phyloP scores from a whole-genome alignment of 441 rosid species.

The Pelargonium australe region DNA sequence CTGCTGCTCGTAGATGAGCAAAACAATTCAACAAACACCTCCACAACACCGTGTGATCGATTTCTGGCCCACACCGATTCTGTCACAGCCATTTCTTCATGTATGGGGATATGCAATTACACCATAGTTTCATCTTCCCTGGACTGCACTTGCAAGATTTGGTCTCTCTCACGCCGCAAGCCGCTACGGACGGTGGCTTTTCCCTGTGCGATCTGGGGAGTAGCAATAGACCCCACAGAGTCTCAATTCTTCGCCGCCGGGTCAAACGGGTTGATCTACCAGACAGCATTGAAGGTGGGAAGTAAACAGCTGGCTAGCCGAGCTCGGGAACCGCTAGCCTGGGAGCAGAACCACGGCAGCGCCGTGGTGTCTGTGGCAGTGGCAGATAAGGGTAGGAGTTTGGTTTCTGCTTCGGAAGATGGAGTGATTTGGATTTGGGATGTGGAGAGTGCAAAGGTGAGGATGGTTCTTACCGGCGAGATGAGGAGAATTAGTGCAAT shows the following conservation, averaged over 20 bases:
- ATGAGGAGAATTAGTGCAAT: slow-evolving; percentile 28
- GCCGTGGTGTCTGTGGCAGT: slow-evolving; percentile 26
- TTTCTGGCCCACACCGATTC: slow-evolving; percentile 38
- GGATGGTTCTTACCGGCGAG: slow-evolving; percentile 21
- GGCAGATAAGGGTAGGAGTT: slow-evolving; percentile 25
- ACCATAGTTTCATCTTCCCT: slow-evolving; percentile 30
- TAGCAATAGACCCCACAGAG: slow-evolving; percentile 25
- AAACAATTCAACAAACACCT: background rate
- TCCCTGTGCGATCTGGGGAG: slow-evolving; percentile 32
- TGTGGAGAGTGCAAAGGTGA: slow-evolving; percentile 23
- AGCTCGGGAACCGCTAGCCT: slow-evolving; percentile 7
- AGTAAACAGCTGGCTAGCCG: slow-evolving; percentile 12
- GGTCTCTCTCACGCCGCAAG: slow-evolving; percentile 30
- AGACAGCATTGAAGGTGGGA: slow-evolving; percentile 17
- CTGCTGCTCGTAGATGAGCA: slow-evolving; percentile 26
- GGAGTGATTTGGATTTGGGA: slow-evolving; percentile 36
- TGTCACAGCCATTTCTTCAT: slow-evolving; percentile 28
- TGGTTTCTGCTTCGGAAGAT: slow-evolving; percentile 43
- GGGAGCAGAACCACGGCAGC: slow-evolving; percentile 26
- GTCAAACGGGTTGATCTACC: slow-evolving; percentile 34
- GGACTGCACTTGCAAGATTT: slow-evolving; percentile 35
- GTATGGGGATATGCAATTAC: slow-evolving; percentile 15
- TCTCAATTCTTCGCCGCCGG: slow-evolving; percentile 38
- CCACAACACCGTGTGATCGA: slow-evolving; percentile 9
- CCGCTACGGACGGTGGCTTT: slow-evolving; percentile 24